phyloP scores from a whole-genome alignment of 1,284 basidiomycete species.

The Ustilago xerochloae region DNA sequence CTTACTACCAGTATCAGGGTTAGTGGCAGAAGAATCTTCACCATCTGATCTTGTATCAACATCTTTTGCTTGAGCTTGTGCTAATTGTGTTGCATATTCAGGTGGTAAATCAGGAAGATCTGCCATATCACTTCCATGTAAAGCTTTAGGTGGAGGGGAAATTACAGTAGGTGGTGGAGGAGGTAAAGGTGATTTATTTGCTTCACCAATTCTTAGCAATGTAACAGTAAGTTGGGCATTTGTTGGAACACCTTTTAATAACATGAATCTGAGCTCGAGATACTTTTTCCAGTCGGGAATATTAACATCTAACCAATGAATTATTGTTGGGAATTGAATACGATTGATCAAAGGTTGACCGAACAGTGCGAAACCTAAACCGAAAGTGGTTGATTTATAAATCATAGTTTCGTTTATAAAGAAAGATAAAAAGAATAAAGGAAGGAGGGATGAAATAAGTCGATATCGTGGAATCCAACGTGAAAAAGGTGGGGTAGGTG shows the following conservation, averaged over 20 bases:
- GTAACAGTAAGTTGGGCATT: slow-evolving; percentile 74
- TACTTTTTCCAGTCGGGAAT: slow-evolving; percentile 72
- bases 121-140: slow-evolving; percentile 37
- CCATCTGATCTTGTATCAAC: slow-evolving; percentile 45
- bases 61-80: slow-evolving; percentile 47
- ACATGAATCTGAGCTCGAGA: slow-evolving; percentile 61
- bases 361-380: slow-evolving; percentile 72
- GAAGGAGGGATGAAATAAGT: slow-evolving; percentile 66
- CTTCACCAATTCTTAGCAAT: slow-evolving; percentile 72
- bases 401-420: slow-evolving; percentile 71
- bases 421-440: slow-evolving; percentile 69
- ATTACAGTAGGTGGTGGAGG: slow-evolving; percentile 69
- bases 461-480: slow-evolving; percentile 62
- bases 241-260: slow-evolving; percentile 73
- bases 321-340: slow-evolving; percentile 55
- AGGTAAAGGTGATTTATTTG: slow-evolving; percentile 70
- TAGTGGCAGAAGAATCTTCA: slow-evolving; percentile 37
- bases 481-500: slow-evolving; percentile 69
- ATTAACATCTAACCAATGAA: slow-evolving; percentile 69
- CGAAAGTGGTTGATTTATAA: slow-evolving; percentile 70
- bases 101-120: slow-evolving; percentile 53
- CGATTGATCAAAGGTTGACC: slow-evolving; percentile 72
- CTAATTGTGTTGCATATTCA: slow-evolving; percentile 57
- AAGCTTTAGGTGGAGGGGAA: slow-evolving; percentile 42
- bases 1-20: slow-evolving; percentile 42